Evolutionary conservation across 2,329 filamentous ascomycete species (phyloP).

Genomic region (Cladophialophora immunda): DNA sequence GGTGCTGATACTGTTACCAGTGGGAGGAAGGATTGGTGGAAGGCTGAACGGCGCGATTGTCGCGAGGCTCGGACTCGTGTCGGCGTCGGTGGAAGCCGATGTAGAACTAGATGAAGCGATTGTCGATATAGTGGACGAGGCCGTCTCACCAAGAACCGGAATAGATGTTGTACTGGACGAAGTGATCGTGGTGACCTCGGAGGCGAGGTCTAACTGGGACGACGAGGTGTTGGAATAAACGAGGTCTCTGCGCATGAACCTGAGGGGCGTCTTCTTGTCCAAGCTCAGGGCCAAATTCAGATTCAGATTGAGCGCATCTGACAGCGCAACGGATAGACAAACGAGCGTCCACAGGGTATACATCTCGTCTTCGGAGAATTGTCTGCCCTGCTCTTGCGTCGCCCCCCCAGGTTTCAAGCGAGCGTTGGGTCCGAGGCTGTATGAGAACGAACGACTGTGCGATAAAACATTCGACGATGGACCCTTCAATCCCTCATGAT

Average conservation of each 20-base stretch:
- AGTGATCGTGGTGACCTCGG: not conserved
- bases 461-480: constrained; percentile 4
- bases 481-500: constrained; percentile 26
- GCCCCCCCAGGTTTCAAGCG: constrained; percentile 17
- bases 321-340: constrained; percentile 14
- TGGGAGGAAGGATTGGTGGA: not conserved
- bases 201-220: constrained; percentile 4
- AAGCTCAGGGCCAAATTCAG: constrained; percentile 1
- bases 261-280: constrained; percentile 17
- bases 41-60: not conserved
- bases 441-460: constrained; percentile 30
- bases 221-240: constrained; percentile 28
- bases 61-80: not conserved
- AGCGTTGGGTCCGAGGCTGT: constrained; percentile 11
- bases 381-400: constrained; percentile 14
- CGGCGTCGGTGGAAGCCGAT: not conserved
- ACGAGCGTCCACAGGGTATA: constrained; percentile 24
- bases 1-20: not conserved
- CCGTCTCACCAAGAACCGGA: not conserved
- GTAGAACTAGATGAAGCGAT: not conserved
- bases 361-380: constrained; percentile 20
- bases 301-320: constrained; percentile 13
- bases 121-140: not conserved
- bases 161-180: constrained; percentile 2
- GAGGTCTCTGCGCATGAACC: constrained; percentile 21